Percentiles rank a stretch among this genome's conserved stretches.
These are phyloP conservation scores for Diutina ranongensis DNA, from an alignment of 1,139 yeast genomes.

Conservation along the genomic window DNA sequence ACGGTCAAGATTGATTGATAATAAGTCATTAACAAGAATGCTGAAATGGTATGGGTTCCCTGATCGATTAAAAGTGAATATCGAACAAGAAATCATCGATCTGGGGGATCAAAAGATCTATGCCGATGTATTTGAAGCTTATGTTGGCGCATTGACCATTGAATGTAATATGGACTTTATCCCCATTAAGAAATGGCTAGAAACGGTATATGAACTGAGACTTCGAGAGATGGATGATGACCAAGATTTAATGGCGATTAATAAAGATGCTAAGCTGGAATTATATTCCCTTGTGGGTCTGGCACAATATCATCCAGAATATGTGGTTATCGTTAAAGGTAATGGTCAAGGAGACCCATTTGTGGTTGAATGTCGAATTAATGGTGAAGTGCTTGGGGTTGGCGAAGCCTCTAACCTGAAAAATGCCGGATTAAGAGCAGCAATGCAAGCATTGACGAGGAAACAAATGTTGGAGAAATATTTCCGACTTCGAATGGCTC, in stretches of 20 bases:
- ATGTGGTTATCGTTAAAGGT: constrained; percentile 33
- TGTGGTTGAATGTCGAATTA: constrained; percentile 57
- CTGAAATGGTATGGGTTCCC: constrained; percentile 63
- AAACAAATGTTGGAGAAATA: constrained; percentile 52
- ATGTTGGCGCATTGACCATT: constrained; percentile 70
- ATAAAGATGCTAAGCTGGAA: constrained; percentile 62
- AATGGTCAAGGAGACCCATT: constrained; percentile 42
- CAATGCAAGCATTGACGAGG: constrained; percentile 57
- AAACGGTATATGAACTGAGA: not conserved
- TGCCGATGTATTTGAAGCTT: constrained; percentile 85
- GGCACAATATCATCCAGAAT: constrained; percentile 56
- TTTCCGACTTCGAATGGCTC: constrained; percentile 43
- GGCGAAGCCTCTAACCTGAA: constrained; percentile 52
- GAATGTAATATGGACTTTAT: constrained; percentile 33
- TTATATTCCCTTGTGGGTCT: constrained; percentile 73
- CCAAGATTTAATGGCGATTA: constrained; percentile 9
- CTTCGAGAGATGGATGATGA: not conserved
- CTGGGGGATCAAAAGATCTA: constrained; percentile 40
- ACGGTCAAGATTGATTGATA: constrained; percentile 64
- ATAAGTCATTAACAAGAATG: constrained; percentile 62
- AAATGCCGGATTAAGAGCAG: constrained; percentile 64
- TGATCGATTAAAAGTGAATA: constrained; percentile 39
- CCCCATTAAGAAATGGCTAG: not conserved
- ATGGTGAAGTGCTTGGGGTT: constrained; percentile 30
- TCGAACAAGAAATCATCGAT: constrained; percentile 25